Evolutionary conservation across 2,329 filamentous ascomycete species (phyloP).

Genomic region (Colletotrichum aenigma): DNA sequence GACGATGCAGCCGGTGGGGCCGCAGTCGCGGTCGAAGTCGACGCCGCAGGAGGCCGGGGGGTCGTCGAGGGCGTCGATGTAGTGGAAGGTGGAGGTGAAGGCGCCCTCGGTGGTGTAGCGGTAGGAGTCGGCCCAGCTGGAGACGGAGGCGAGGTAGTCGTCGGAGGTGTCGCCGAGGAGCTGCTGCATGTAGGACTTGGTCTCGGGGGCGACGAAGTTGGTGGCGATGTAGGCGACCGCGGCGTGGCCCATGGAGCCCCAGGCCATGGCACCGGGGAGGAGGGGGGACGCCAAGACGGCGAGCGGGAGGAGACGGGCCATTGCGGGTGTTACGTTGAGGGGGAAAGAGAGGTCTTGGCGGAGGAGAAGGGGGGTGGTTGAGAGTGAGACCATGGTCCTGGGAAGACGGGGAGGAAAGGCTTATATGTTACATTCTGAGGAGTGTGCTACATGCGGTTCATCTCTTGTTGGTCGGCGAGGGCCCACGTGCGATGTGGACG

Average conservation of each 20-base stretch:
- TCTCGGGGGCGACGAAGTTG: conserved; percentile 48
- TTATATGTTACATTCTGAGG: neutral
- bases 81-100: conserved; percentile 24
- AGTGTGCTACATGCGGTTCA: neutral
- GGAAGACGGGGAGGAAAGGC: neutral
- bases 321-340: conserved; percentile 15
- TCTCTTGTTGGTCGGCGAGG: neutral
- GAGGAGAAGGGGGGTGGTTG: neutral
- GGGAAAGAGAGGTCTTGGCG: neutral
- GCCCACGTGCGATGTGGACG: neutral
- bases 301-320: conserved; percentile 26
- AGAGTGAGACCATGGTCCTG: neutral
- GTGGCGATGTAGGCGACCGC: conserved; percentile 58
- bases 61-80: conserved; percentile 21
- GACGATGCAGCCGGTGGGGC: conserved; percentile 19
- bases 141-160: conserved; percentile 52
- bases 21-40: conserved; percentile 23
- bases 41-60: conserved; percentile 19
- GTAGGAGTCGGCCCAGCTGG: conserved; percentile 31
- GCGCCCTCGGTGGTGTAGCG: conserved; percentile 22
- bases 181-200: conserved; percentile 24
- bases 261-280: conserved; percentile 30
- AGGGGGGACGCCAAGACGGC: conserved; percentile 24
- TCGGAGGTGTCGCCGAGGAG: conserved; percentile 45
- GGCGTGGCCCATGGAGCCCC: conserved; percentile 53